Base-by-base conservation (phyloP, 495 filamentous ascomycete genomes). In the Apiosordaria backusii region DNA sequence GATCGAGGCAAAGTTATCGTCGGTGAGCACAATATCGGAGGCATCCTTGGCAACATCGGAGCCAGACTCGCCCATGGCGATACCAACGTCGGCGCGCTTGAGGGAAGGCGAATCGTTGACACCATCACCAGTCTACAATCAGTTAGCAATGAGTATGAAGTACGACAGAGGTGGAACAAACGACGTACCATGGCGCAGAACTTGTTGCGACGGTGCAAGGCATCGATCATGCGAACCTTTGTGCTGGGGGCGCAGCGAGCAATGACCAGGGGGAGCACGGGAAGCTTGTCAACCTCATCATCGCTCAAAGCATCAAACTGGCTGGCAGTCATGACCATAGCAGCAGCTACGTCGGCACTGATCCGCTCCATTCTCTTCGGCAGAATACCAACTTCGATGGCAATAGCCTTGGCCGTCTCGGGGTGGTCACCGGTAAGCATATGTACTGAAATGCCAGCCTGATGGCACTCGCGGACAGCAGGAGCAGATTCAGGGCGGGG, bases 1-100 rank as follows among this genome's bases (percentile, higher is more conserved):
- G 70, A 92, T 92, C 13, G 83, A 87, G 2, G 89, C 88, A 68
- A 93, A 93, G 75, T 96, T 94, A 72, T 96, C 92, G 74, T 95
- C 91, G 1, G 92, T 92, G 4, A 96, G 78, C 2, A 96, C 90
- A 72, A 96, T 92, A 71, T 93, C 91, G 0, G 90, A 87, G 0
- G 92, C 92, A 27, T 90, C 90, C 71, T 93, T 96, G 19, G 92
- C 93, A 2, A 96, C 92, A 68, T 96, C 93, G 19, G 89, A 92
- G 2, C 92, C 93, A 57, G 89, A 83, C 61, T 89, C 83, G 10
- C 90, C 91, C 90, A 94, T 93, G 27, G 90, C 91, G 63, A 95
- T 95, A 21, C 91, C 91, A 3, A 93, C 90, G 68, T 95, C 91
- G 3, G 92, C 89, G 58, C 86, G 82, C 50, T 88, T 87, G 13